A percentile compares a stretch with the other conserved stretches of the same genome.
Evolutionary conservation across 1,284 basidiomycete species (phyloP).

Genomic region (Ustilago sp.): DNA sequence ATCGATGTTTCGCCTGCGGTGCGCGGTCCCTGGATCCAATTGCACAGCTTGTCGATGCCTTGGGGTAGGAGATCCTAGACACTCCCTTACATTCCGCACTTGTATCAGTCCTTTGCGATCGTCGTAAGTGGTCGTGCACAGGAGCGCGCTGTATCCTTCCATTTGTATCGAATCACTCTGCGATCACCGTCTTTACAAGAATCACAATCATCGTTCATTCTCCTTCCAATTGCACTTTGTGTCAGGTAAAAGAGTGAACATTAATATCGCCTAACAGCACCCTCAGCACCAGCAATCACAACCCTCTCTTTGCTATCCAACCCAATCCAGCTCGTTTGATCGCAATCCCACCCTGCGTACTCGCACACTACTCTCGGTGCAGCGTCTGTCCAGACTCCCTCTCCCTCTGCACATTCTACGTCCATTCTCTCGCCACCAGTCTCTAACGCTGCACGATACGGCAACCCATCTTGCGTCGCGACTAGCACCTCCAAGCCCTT

Average conservation of each 20-base stretch:
- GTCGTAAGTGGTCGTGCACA: not conserved
- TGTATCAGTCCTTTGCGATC: not conserved
- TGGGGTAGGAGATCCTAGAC: not conserved
- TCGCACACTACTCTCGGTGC: slow-evolving; percentile 38
- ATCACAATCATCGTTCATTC: not conserved
- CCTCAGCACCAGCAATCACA: slow-evolving; percentile 54
- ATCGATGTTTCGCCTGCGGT: not conserved
- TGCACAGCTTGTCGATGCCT: not conserved
- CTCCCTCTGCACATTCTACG: not conserved
- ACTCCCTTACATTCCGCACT: not conserved
- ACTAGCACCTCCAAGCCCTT: slow-evolving; percentile 27
- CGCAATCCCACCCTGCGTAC: slow-evolving; percentile 60
- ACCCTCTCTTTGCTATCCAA: slow-evolving; percentile 21
- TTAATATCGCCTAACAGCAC: slow-evolving; percentile 40
- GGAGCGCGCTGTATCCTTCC: not conserved
- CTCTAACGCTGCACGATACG: slow-evolving; percentile 35
- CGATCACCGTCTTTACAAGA: not conserved
- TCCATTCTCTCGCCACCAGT: not conserved
- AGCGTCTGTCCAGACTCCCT: not conserved
- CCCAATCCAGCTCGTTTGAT: slow-evolving; percentile 40
- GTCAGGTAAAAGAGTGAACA: not conserved
- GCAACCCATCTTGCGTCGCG: slow-evolving; percentile 59
- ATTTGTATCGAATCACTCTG: not conserved
- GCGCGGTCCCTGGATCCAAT: not conserved
- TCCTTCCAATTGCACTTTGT: not conserved